Conservation (phyloP, 306 rosid genomes). For the Sicyos baderoa region DNA sequence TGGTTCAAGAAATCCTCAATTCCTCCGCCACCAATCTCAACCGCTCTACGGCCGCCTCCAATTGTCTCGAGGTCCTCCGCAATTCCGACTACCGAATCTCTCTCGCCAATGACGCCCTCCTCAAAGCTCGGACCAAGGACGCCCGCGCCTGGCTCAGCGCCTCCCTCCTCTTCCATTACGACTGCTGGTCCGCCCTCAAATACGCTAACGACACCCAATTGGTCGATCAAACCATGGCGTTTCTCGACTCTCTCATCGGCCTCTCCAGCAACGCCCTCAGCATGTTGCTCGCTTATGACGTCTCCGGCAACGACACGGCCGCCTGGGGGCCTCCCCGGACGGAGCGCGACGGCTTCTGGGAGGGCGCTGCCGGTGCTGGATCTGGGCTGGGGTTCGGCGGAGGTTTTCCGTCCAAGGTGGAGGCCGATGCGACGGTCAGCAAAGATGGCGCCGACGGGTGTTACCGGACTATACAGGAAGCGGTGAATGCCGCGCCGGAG, state of each 20-base stretch:
- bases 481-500: slow-evolving; percentile 53
- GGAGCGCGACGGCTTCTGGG: slow-evolving; percentile 81
- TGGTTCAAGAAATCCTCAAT: slow-evolving; percentile 40
- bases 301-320: slow-evolving; percentile 36
- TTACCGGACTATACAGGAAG: slow-evolving; percentile 59
- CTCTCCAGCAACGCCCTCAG: slow-evolving; percentile 67
- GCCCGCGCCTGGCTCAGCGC: slow-evolving; percentile 73
- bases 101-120: slow-evolving; percentile 32
- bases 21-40: slow-evolving; percentile 36
- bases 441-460: slow-evolving; percentile 32
- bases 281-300: slow-evolving; percentile 48
- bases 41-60: slow-evolving; percentile 51
- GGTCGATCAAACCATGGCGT: slow-evolving; percentile 54
- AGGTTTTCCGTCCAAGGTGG: slow-evolving; percentile 36
- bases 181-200: slow-evolving; percentile 63
- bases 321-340: slow-evolving; percentile 56
- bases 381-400: slow-evolving; percentile 14
- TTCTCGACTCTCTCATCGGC: slow-evolving; percentile 28
- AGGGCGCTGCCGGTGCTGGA: not conserved
- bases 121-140: slow-evolving; percentile 36
- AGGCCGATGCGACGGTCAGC: slow-evolving; percentile 55
- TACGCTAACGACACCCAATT: slow-evolving; percentile 67
- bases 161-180: slow-evolving; percentile 57
- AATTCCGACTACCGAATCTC: slow-evolving; percentile 54
- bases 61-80: slow-evolving; percentile 43